Evolutionary conservation across 352 stramenopile species (phyloP), one percentile per base, ranked within the genome.

Genomic region (Phytophthora foliorum): DNA sequence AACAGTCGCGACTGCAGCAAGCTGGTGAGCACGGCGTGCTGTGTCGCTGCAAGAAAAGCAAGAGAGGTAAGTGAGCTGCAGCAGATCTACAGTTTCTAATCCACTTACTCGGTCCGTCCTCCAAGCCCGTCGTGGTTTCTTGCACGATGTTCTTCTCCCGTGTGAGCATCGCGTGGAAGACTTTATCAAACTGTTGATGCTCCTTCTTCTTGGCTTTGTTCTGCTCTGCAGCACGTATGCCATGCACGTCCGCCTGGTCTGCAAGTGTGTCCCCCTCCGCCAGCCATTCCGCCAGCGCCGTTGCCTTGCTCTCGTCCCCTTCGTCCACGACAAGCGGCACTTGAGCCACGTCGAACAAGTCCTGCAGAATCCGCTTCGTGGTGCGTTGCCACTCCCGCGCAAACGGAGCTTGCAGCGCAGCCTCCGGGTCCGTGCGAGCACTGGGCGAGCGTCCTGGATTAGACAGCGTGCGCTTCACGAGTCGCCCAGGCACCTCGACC

Each of bases 61-160:
- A 56, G 1, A 21, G 38, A 39, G 61, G 29, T 19, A 71, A 41
- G 24, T 53, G 24, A 52, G 22, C 49, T 22, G 17, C 22, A 24
- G 4, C 58, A 41, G 6, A 58, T 53, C 6, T 34, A 42, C 22
- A 16, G 5, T 5, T 16, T 24, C 6, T 16, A 27, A 3, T 4
- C 3, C n/a, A 81, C 78, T 57, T 73, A 89, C 80, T 87, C 22
- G 77, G 79, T 49, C 81, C 84, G 38, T 90, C 83, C 67, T 95
- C 88, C 49, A 91, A 69, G 3, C 88, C 88, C 2, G 88, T 95
- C 11, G 86, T 94, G 36, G 63, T 72, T 41, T 69, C 53, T 39
- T 93, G 85, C 58, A 95, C 86, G 25, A 95, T 83, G 69, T 92
- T 90, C 54, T 86, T 90, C 63, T 95, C 88, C 31, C 68, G 78